Evolutionary conservation across 2,329 filamentous ascomycete species (phyloP), one percentile per base, ranked within the genome.

Genomic region (Hypoxylon sp.): DNA sequence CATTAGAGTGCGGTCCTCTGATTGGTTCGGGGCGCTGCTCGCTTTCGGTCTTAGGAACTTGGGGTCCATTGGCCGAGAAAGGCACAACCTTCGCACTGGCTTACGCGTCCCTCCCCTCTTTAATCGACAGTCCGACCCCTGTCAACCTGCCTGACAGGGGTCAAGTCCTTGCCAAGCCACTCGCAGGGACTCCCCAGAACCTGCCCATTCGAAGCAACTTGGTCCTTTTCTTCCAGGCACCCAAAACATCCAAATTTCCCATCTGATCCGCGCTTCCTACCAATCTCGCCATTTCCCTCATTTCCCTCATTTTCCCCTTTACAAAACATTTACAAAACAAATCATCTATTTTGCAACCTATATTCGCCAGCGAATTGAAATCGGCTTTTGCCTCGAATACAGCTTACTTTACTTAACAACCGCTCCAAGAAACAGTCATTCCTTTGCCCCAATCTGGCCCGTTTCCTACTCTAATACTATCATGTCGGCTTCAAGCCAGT

Each of bases 101-200:
- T 79, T 76, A 80, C 78, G 78, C 78, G 78, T 76, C 77, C 77
- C 67, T 75, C 74, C 73, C 75, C 74, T 76, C 71, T 72, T 67
- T 70, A 64, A 71, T 72, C 52, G 70, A 72, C 67, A 65, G 69
- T 70, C 70, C 59, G 30, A 73, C 72, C 73, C 72, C 69, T 73
- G 73, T 61, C 61, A 64, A 60, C 55, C 58, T 62, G 56, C 62
- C 58, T 49, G 60, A 65, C 60, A 49, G 57, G 65, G 67, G 64
- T 5, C 66, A 70, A 66, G 48, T 67, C 30, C 52, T 21, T 38
- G 63, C 69, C 65, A 71, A 72, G 73, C 71, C 70, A 73, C 67
- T 52, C 38, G 10, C 45, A 60, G 59, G 55, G 57, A 46, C 19
- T 38, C 45, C 23, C 57, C 46, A 38, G 62, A 55, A 67, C 60